phyloP scores from a whole-genome alignment of 441 rosid species.

The Euphorbia celastroides region DNA sequence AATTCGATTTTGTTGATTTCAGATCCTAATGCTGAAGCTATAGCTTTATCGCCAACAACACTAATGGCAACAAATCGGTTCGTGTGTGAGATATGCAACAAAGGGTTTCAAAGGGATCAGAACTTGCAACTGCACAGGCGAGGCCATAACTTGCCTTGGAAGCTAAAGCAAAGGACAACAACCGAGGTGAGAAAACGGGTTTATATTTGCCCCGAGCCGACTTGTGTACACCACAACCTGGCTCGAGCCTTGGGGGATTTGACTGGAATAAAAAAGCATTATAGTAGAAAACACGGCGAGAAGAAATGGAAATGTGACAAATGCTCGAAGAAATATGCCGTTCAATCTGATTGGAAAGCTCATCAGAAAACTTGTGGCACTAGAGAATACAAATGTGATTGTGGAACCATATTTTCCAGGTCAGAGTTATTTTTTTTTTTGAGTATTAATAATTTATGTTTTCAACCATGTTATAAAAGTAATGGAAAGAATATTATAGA shows the following conservation, averaged over 20 bases:
- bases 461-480: background rate
- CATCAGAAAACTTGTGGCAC: conserved; percentile 52
- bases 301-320: conserved; percentile 48
- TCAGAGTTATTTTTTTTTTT: background rate
- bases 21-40: conserved; percentile 48
- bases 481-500: no score
- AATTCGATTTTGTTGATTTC: background rate
- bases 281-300: conserved; percentile 43
- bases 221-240: conserved; percentile 45
- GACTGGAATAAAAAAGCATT: conserved; percentile 51
- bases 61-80: conserved; percentile 49
- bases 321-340: conserved; percentile 43
- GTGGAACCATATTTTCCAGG: conserved; percentile 56
- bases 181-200: conserved; percentile 40
- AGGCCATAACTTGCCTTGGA: conserved; percentile 47
- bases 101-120: conserved; percentile 38
- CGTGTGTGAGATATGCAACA: no score
- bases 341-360: conserved; percentile 57
- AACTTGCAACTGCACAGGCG: conserved; percentile 38
- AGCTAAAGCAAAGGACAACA: conserved; percentile 39
- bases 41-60: conserved; percentile 43
- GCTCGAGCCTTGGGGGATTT: conserved; percentile 45
- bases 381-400: conserved; percentile 44
- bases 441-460: background rate
- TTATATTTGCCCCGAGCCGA: conserved; percentile 45